phyloP scores from a whole-genome alignment of 345 rosid genomes.

The Hypericum perforatum region DNA sequence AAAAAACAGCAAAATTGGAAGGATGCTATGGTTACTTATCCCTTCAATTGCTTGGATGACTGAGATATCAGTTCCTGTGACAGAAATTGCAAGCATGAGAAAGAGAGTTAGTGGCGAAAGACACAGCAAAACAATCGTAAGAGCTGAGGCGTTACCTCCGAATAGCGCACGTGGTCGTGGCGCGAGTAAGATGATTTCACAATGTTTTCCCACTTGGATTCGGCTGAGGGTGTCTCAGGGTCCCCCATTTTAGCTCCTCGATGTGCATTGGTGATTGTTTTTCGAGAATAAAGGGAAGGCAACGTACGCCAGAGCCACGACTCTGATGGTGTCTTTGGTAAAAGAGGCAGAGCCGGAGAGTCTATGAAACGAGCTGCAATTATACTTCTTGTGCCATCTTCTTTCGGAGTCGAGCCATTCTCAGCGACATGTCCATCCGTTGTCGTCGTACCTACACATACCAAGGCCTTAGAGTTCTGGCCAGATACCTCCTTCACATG shows the following conservation, averaged over 20 bases:
- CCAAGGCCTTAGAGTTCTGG: slow-evolving; percentile 25
- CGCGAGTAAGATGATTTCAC: slow-evolving; percentile 71
- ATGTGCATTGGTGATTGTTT: slow-evolving; percentile 24
- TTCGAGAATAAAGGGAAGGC: slow-evolving; percentile 43
- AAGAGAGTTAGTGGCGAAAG: background rate
- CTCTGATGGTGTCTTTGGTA: slow-evolving; percentile 73
- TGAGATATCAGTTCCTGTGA: slow-evolving; percentile 60
- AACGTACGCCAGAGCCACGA: slow-evolving; percentile 85
- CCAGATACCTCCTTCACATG: slow-evolving; percentile 15
- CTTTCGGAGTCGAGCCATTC: slow-evolving; percentile 14
- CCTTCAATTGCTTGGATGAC: slow-evolving; percentile 38
- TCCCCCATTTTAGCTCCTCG: slow-evolving; percentile 29
- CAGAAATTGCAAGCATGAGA: background rate
- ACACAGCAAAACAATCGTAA: background rate
- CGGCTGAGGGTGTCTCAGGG: slow-evolving; percentile 19
- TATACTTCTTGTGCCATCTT: slow-evolving; percentile 19
- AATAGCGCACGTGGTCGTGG: slow-evolving; percentile 75
- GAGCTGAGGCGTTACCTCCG: slow-evolving; percentile 42
- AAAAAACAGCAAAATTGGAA: slow-evolving; percentile 1
- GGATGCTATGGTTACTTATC: slow-evolving; percentile 16
- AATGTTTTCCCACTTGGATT: slow-evolving; percentile 88
- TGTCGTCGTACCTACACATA: slow-evolving; percentile 15
- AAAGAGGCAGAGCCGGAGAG: slow-evolving; percentile 44
- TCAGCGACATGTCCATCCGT: slow-evolving; percentile 16
- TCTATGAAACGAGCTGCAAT: slow-evolving; percentile 4